Base-by-base conservation (phyloP, 2,329 filamentous ascomycete species). In the Fusarium austroafricanum region DNA sequence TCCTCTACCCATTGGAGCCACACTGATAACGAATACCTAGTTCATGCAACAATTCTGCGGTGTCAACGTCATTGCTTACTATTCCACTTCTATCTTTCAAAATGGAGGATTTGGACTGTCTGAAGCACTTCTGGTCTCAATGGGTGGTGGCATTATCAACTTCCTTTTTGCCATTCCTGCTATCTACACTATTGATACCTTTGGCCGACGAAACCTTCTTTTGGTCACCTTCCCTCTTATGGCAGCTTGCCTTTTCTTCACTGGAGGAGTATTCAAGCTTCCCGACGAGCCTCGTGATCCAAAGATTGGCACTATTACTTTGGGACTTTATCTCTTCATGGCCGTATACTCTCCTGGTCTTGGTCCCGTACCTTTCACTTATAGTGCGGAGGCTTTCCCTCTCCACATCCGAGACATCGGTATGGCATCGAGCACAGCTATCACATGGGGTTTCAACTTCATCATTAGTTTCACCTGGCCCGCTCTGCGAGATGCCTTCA, bases 91-190 rank as follows among this genome's bases (percentile, higher is more conserved):
- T 0, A 82, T 77, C 67, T 80, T 76, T 21, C 44, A 56, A 17
- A 61, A 81, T 2, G 82, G 83, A 2, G 81, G 82, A 14, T 82
- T 82, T 17, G 70, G 51, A 17, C 73, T 76, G 1, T 79, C 79
- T 3, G 71, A 76, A 3, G 83, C 86, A 2, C 78, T 88, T 3
- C 79, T 87, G 8, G 84, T 83, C 0, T 87, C 85, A 0, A 85
- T 85, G 79, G 86, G 86, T 4, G 86, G 84, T 57, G 86, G 86
- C 11, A 73, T 87, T 21, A 79, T 87, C 52, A 88, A 88, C 75
- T 88, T 86, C 69, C 54, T 88, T 6, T 87, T 87, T 55, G 86
- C 86, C 5, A 84, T 86, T 61, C 86, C 86, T 0, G 86, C 86
- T 4, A 76, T 87, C 40, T 86, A 83, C 75, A 88, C 86, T 2